Conservation (phyloP, 371 early-diverging fungal genomes). For the Lichtheimia ornata region DNA sequence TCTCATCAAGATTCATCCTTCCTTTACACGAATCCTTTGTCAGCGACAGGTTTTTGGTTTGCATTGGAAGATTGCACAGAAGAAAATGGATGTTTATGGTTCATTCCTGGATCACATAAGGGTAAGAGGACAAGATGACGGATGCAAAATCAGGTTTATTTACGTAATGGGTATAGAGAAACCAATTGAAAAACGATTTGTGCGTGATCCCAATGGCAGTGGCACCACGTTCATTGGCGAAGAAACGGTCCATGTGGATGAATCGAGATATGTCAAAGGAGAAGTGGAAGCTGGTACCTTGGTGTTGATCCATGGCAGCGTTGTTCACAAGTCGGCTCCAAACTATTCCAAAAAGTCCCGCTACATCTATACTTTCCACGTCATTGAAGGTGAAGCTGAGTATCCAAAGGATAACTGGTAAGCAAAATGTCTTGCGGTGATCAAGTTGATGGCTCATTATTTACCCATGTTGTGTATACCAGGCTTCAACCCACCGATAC, state of each 20-base stretch:
- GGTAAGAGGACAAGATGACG: constrained; percentile 24
- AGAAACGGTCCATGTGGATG: constrained; percentile 32
- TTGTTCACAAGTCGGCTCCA: constrained; percentile 81
- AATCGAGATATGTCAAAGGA: constrained; percentile 37
- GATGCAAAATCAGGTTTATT: not conserved
- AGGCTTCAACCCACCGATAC: not conserved
- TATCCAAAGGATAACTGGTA: constrained; percentile 77
- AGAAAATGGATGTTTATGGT: constrained; percentile 87
- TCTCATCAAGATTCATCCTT: constrained; percentile 91
- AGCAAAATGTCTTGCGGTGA: not conserved
- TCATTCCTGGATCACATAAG: constrained; percentile 88
- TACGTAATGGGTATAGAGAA: constrained; percentile 19
- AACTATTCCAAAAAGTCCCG: constrained; percentile 80
- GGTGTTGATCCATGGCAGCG: constrained; percentile 90
- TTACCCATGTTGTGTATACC: not conserved
- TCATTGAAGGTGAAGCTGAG: constrained; percentile 75
- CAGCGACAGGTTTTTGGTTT: constrained; percentile 92
- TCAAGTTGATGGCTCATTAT: not conserved
- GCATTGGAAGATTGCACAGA: constrained; percentile 92
- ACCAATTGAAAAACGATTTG: constrained; percentile 75
- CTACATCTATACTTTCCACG: constrained; percentile 93
- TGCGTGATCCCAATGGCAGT: constrained; percentile 55
- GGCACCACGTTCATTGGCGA: constrained; percentile 65
- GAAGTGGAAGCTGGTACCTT: constrained; percentile 60
- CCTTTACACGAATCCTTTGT: constrained; percentile 84